Conservation (phyloP, 306 rosid genomes). For the Abrus pulchellus region DNA sequence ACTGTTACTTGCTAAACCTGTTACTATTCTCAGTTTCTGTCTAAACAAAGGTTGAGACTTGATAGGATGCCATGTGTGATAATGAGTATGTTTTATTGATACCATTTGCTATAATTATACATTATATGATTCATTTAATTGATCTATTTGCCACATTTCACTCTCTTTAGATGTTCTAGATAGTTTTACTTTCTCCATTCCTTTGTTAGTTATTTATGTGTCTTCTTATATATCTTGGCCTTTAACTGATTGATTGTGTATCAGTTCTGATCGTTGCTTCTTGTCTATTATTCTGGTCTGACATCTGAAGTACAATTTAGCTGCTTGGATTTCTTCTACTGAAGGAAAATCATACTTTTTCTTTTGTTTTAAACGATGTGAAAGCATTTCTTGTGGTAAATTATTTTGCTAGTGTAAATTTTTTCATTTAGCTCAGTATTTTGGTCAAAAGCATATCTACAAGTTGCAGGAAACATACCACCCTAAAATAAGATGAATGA, state of each 20-base stretch:
- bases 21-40: background rate
- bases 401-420: background rate
- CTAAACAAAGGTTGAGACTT: background rate
- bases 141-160: background rate
- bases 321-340: slow-evolving; percentile 9
- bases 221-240: slow-evolving; percentile 15
- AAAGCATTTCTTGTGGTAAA: background rate
- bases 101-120: slow-evolving; percentile 2
- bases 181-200: background rate
- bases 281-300: slow-evolving; percentile 3
- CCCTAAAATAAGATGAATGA: background rate
- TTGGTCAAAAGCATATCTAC: background rate
- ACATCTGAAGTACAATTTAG: slow-evolving; percentile 6
- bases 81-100: background rate
- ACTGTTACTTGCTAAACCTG: background rate
- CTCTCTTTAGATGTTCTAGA: background rate
- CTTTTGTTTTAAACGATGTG: background rate
- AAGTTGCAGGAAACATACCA: background rate
- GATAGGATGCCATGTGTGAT: background rate
- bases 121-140: background rate
- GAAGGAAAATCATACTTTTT: background rate
- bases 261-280: slow-evolving; percentile 8
- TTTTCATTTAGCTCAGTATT: background rate
- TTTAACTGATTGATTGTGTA: slow-evolving; percentile 6
- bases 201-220: background rate